Evolutionary conservation across 2,329 filamentous ascomycete species (phyloP).

Genomic region (Fusarium redolens): DNA sequence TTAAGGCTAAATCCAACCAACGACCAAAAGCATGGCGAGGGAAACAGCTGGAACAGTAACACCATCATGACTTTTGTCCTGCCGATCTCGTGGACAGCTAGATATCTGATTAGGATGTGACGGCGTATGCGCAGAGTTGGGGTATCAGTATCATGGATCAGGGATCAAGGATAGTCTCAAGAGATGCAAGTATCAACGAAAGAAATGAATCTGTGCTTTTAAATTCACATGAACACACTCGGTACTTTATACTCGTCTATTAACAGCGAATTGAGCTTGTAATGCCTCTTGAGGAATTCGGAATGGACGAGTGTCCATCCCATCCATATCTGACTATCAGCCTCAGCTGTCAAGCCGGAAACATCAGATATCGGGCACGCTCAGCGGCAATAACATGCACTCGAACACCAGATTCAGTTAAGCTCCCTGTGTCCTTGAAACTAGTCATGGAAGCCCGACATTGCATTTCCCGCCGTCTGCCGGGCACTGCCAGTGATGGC

Average conservation of each 20-base stretch:
- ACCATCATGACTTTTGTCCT: background rate
- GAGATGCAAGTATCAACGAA: constrained; percentile 1
- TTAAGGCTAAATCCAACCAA: background rate
- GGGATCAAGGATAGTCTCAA: constrained; percentile 4
- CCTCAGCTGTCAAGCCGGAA: background rate
- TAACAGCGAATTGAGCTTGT: background rate
- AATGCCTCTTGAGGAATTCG: background rate
- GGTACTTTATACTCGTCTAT: background rate
- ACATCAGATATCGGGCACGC: background rate
- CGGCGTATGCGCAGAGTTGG: constrained; percentile 12
- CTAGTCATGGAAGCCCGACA: background rate
- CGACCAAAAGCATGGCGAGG: background rate
- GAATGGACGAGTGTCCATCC: background rate
- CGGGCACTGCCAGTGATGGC: background rate
- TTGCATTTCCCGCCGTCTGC: background rate
- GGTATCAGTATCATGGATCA: constrained; percentile 18
- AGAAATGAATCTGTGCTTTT: background rate
- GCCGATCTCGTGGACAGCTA: constrained; percentile 22
- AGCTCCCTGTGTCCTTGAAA: background rate
- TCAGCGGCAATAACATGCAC: background rate
- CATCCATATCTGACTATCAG: background rate
- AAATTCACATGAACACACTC: background rate
- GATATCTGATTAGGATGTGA: constrained; percentile 33
- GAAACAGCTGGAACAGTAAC: background rate
- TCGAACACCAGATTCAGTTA: background rate